Evolutionary conservation across 176 grass and related monocot species (phyloP).

Genomic region (Typha latifolia): DNA sequence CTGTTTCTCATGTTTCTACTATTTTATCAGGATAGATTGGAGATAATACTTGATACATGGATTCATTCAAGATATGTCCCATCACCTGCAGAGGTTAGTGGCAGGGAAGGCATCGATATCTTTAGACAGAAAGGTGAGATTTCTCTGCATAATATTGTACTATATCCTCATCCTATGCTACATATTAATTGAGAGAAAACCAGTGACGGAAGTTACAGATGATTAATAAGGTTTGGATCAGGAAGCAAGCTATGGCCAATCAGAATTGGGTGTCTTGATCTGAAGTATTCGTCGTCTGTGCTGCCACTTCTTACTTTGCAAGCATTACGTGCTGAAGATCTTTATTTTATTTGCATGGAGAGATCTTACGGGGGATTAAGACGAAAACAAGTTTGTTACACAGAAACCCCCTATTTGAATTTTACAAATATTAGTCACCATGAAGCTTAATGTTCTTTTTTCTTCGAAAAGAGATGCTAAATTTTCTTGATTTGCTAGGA

Average conservation of each 20-base stretch:
- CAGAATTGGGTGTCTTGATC: constrained; percentile 9
- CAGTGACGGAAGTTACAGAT: neutral
- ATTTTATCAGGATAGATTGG: constrained; percentile 5
- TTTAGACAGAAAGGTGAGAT: constrained; percentile 4
- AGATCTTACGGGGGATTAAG: neutral
- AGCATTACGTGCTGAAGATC: neutral
- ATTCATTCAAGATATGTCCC: neutral
- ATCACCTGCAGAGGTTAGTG: constrained; percentile 9
- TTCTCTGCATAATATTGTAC: neutral
- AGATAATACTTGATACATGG: constrained; percentile 5
- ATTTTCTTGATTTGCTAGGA: neutral
- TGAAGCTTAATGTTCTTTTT: neutral
- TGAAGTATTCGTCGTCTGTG: neutral
- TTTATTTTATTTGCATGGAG: constrained; percentile 3
- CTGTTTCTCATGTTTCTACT: neutral
- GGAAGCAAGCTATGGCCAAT: constrained; percentile 1
- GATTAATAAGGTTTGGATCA: constrained; percentile 4
- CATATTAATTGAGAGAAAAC: neutral
- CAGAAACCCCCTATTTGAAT: neutral
- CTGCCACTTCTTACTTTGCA: neutral
- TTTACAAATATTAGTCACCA: neutral
- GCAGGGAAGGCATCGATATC: constrained; percentile 3
- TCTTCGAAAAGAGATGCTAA: neutral
- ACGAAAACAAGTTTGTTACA: constrained; percentile 2
- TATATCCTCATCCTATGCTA: neutral